Conservation (phyloP, 441 rosid genomes). For the Adansonia grandidieri region DNA sequence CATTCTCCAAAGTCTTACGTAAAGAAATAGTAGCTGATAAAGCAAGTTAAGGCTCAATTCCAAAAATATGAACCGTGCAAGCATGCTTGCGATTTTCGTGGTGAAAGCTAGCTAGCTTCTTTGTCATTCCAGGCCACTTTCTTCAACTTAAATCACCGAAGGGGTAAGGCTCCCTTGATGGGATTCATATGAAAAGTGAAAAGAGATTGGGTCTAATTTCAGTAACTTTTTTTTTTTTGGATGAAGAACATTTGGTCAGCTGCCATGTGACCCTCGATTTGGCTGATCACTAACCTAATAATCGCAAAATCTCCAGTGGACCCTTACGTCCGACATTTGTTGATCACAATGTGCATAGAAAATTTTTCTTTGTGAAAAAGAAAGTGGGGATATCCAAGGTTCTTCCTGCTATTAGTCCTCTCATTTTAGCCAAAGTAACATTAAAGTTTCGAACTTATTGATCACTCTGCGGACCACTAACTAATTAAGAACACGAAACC, state of each 20-base stretch:
- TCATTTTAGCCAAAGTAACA: constrained; percentile 14
- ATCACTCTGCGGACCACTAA: constrained; percentile 34
- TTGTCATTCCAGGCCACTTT: background rate
- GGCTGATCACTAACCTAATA: constrained; percentile 22
- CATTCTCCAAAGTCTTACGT: no score
- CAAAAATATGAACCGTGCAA: background rate
- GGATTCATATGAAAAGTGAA: constrained; percentile 31
- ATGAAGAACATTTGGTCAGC: background rate
- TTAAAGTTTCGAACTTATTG: constrained; percentile 33
- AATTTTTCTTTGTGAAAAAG: no score
- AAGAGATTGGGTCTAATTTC: background rate
- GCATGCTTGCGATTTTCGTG: background rate
- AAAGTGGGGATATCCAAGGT: no score
- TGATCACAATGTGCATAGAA: no score
- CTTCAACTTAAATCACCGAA: background rate
- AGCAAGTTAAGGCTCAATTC: background rate
- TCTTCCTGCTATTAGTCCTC: background rate
- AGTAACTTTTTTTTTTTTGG: background rate
- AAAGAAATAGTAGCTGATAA: no score
- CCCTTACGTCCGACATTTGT: no score
- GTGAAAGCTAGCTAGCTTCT: background rate
- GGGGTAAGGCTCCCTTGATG: constrained; percentile 14
- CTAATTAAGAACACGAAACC: constrained; percentile 38
- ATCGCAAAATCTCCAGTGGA: constrained; percentile 1
- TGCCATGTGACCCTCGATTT: constrained; percentile 28